Evolutionary conservation across 2,329 filamentous ascomycete genomes (phyloP).

Genomic region (Ophiostoma fasciatum): DNA sequence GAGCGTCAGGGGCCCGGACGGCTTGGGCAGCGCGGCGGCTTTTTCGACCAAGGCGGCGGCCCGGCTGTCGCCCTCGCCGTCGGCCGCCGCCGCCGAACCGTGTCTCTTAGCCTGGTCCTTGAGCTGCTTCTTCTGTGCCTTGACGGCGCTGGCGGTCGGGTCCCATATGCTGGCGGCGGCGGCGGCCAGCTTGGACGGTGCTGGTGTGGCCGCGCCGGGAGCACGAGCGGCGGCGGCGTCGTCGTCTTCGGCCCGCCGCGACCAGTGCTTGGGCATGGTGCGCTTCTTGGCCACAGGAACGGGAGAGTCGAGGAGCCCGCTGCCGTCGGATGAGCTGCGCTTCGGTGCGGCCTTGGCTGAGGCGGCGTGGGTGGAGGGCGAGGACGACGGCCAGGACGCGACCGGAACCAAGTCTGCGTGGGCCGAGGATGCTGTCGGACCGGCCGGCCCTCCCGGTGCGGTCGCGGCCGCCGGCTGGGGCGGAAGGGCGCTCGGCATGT

Average conservation of each 20-base stretch:
- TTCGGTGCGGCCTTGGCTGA: conserved; percentile 19
- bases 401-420: conserved; percentile 5
- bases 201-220: no score
- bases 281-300: conserved; percentile 41
- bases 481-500: conserved; percentile 39
- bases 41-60: background rate
- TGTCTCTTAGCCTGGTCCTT: conserved; percentile 47
- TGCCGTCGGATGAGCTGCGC: conserved; percentile 24
- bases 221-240: no score
- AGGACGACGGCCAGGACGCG: conserved; percentile 57
- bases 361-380: conserved; percentile 23
- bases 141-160: conserved; percentile 56
- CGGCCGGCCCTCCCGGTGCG: conserved; percentile 12
- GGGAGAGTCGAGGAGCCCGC: conserved; percentile 15
- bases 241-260: no score
- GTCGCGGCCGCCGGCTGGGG: conserved; percentile 16
- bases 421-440: no score
- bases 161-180: no score
- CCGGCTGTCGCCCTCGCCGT: conserved; percentile 21
- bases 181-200: no score
- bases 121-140: conserved; percentile 63
- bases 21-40: conserved; percentile 10
- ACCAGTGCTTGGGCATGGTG: conserved; percentile 41
- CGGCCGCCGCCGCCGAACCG: conserved; percentile 21
- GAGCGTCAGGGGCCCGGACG: conserved; percentile 44